Evolutionary conservation across 83 land plant species (phyloP).

Genomic region (Picea abies): DNA sequence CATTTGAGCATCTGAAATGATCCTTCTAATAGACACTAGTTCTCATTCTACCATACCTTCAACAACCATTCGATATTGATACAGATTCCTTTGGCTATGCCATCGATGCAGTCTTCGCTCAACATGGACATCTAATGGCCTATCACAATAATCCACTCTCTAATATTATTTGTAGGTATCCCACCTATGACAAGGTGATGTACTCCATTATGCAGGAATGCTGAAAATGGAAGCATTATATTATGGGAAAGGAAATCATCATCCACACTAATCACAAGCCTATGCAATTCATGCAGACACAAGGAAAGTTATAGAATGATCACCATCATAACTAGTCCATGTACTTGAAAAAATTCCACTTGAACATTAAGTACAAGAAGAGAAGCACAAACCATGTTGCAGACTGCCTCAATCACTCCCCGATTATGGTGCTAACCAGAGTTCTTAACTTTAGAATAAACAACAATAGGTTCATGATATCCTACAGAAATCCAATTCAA

Average conservation of each 20-base stretch:
- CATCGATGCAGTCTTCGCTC: not conserved
- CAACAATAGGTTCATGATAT: no score
- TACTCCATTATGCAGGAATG: not conserved
- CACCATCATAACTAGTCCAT: not conserved
- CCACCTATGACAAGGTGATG: not conserved
- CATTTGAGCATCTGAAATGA: not conserved
- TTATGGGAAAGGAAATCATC: not conserved
- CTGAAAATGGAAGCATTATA: not conserved
- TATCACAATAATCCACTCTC: not conserved
- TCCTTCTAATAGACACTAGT: not conserved
- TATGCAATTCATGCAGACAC: not conserved
- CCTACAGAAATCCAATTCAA: no score
- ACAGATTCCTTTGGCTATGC: not conserved
- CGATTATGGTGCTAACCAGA: no score
- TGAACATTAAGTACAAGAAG: not conserved
- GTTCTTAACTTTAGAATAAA: no score
- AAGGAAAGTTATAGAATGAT: not conserved
- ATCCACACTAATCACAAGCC: not conserved
- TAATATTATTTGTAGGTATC: not conserved
- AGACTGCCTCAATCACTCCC: no score
- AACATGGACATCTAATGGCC: not conserved
- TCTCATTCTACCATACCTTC: not conserved
- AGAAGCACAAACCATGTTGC: not conserved
- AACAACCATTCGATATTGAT: not conserved
- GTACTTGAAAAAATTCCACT: not conserved